Base-by-base conservation (phyloP, 2,329 filamentous ascomycete species). In the Verticillium albo-atrum region DNA sequence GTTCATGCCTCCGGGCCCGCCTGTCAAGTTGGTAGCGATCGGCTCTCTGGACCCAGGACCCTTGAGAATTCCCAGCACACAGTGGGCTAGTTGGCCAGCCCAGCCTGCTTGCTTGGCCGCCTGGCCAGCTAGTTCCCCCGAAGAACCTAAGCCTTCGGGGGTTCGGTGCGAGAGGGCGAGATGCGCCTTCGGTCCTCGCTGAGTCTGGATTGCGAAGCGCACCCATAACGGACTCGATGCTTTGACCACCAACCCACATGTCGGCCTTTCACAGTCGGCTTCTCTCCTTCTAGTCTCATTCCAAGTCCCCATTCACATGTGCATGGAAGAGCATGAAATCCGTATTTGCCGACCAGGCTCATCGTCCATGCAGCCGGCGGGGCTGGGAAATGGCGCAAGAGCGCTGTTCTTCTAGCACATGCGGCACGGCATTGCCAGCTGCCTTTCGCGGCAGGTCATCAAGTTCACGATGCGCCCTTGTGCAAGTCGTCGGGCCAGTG, bases 121-220 rank as follows among this genome's bases (percentile, higher is more conserved):
- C 20, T 47, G 42, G n/a, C 17, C 25, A 27, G 6, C 17, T 30
- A 32, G 17, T 20, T 20, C n/a, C 25, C 54, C 54, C 34, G 34
- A 47, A 26, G 34, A 27, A 26, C 17, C 20, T 7, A 14, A 15
- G 15, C 35, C 5, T 25, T 56, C 54, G 54, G 54, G 34, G 35
- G 28, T 47, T 56, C 54, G 54, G 54, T 56, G 52, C 52, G 52
- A n/a, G 23, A 35, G 34, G 34, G 28, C 54, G 54, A 47, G 54
- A 14, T 14, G 28, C 52, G 17, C 25, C 17, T 14, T 35, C 52
- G 52, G 27, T 17, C 23, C n/a, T 23, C 20, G 20, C 20, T 47
- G 42, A 12, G n/a, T 10, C n/a, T 47, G 42, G 42, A 47, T 20
- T 47, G 9, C n/a, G n/a, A 23, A 47, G 42, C 42, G 20, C n/a